Percentiles rank a stretch among this genome's conserved stretches.
These are phyloP conservation scores for Turnera subulata DNA, from an alignment of 345 rosid genomes.

Conservation along the genomic window DNA sequence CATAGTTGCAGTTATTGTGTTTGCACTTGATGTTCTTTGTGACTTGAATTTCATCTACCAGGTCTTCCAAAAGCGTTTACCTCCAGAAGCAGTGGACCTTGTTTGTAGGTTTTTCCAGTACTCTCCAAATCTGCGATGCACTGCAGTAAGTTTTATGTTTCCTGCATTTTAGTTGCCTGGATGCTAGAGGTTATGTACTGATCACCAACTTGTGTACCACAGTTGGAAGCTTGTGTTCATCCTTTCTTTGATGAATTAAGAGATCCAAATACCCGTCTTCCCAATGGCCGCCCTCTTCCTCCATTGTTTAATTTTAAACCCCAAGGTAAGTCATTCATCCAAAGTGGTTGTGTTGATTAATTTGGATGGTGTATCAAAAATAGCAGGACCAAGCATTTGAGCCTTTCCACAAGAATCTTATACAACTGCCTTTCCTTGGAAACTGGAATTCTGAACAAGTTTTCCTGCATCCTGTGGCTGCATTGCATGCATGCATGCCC, in stretches of 20 bases:
- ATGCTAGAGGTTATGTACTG: not conserved
- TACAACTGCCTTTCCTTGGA: too few relatives aligned
- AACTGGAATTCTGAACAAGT: too few relatives aligned
- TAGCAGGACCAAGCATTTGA: not conserved
- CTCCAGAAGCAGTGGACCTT: constrained; percentile 97
- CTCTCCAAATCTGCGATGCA: constrained; percentile 92
- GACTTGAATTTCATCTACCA: constrained; percentile 18
- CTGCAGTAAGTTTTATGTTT: constrained; percentile 63
- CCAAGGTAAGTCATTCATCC: constrained; percentile 32
- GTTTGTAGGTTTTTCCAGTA: constrained; percentile 94
- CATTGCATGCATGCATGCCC: too few relatives aligned
- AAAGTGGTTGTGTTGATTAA: not conserved
- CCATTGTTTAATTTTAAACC: constrained; percentile 83
- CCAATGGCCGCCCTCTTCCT: constrained; percentile 93
- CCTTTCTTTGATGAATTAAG: constrained; percentile 89
- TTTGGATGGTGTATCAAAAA: not conserved
- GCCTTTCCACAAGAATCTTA: too few relatives aligned
- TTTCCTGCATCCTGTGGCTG: too few relatives aligned
- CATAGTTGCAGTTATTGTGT: not conserved
- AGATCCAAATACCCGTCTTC: constrained; percentile 82
- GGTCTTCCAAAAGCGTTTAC: constrained; percentile 84
- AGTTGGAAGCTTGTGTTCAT: constrained; percentile 91
- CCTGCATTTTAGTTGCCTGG: not conserved
- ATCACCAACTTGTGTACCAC: constrained; percentile 12
- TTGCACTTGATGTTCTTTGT: constrained; percentile 1